A percentile compares a stretch with the other conserved stretches of the same genome.
These are phyloP conservation scores for Lactifluus hygrophoroides DNA, from an alignment of 768 basidiomycete species.

Conservation along the genomic window DNA sequence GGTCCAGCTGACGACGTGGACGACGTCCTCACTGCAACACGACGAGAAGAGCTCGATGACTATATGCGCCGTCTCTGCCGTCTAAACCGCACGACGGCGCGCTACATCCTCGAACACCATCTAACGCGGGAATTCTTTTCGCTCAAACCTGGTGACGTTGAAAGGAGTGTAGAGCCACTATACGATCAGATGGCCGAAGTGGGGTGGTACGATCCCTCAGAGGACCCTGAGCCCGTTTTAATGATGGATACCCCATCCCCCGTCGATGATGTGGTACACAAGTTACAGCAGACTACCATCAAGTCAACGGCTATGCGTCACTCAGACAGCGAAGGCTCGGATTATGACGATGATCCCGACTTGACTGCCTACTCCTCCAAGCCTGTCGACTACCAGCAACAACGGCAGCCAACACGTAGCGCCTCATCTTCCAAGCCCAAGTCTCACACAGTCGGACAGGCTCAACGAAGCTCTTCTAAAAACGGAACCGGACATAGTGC, in stretches of 20 bases:
- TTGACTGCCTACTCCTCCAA: not conserved
- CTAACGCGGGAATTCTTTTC: constrained; percentile 80
- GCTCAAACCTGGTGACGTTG: constrained; percentile 79
- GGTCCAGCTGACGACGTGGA: constrained; percentile 83
- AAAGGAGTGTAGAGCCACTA: constrained; percentile 54
- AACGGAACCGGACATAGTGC: not conserved
- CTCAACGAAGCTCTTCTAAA: not conserved
- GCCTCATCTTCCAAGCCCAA: constrained; percentile 17
- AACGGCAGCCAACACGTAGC: constrained; percentile 21
- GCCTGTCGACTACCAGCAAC: constrained; percentile 8
- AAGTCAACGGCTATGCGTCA: constrained; percentile 40
- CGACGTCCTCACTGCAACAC: constrained; percentile 69
- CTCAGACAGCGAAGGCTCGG: constrained; percentile 51
- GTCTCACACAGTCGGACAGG: constrained; percentile 5
- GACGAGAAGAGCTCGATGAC: constrained; percentile 78
- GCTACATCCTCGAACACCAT: constrained; percentile 72
- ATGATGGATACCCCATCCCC: constrained; percentile 27
- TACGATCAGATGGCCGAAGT: constrained; percentile 51
- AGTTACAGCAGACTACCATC: constrained; percentile 28
- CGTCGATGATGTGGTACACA: constrained; percentile 30
- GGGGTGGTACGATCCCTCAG: constrained; percentile 22
- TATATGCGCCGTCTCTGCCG: constrained; percentile 78
- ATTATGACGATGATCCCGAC: constrained; percentile 32
- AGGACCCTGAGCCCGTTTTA: constrained; percentile 24
- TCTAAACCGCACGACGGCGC: constrained; percentile 55